phyloP scores from a whole-genome alignment of 1,139 yeast species.

The Yamadazyma songkhlaensis region DNA sequence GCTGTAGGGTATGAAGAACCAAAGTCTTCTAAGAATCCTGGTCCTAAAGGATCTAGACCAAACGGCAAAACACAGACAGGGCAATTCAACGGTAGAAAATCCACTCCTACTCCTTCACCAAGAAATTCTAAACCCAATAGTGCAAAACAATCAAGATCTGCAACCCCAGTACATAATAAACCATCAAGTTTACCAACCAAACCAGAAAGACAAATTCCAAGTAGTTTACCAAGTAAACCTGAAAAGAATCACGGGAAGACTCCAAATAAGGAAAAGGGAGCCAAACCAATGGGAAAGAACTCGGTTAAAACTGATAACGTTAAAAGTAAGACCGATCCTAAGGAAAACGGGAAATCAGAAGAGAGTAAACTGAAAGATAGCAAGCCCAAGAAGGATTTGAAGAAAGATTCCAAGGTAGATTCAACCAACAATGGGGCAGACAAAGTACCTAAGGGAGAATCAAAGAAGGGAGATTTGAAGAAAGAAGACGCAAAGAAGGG shows the following conservation, averaged over 20 bases:
- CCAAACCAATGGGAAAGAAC: background rate
- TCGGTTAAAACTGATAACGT: too few relatives aligned
- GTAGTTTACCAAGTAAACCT: background rate
- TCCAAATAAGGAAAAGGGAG: slow-evolving; percentile 2
- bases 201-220: background rate
- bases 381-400: too few relatives aligned
- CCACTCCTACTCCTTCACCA: background rate
- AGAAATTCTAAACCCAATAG: background rate
- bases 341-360: too few relatives aligned
- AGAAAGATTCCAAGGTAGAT: background rate
- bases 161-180: background rate
- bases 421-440: too few relatives aligned
- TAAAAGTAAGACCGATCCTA: too few relatives aligned
- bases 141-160: background rate
- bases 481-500: background rate
- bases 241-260: too few relatives aligned
- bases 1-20: slow-evolving; percentile 32
- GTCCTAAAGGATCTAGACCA: slow-evolving; percentile 1
- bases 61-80: background rate
- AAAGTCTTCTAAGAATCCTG: background rate
- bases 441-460: background rate
- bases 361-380: too few relatives aligned
- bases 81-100: background rate
- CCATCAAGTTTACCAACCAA: slow-evolving; percentile 1
- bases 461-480: too few relatives aligned